Evolutionary conservation across 805 yeast species (phyloP).

Genomic region (Schwanniomyces sp.): DNA sequence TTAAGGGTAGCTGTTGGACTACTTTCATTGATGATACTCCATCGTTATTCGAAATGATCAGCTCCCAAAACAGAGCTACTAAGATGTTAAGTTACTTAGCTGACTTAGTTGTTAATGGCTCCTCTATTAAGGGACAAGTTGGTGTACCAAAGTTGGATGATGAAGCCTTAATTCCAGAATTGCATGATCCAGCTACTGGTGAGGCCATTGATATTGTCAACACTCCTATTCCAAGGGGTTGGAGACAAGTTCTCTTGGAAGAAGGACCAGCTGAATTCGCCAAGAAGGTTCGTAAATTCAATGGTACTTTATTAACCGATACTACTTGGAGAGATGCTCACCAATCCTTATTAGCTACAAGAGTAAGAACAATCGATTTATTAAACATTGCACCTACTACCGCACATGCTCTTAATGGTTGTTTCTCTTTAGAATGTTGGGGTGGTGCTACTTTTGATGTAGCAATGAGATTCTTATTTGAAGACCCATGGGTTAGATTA

Average conservation of each 20-base stretch:
- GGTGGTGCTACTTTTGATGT: slow-evolving; percentile 99
- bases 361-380: slow-evolving; percentile 93
- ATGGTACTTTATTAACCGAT: slow-evolving; percentile 93
- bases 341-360: slow-evolving; percentile 94
- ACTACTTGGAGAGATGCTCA: slow-evolving; percentile 99
- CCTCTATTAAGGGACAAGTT: slow-evolving; percentile 92
- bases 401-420: slow-evolving; percentile 83
- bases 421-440: slow-evolving; percentile 98
- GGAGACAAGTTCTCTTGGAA: slow-evolving; percentile 85
- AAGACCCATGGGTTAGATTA: slow-evolving; percentile 98
- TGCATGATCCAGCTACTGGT: slow-evolving; percentile 63
- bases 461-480: slow-evolving; percentile 96
- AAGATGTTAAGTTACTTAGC: slow-evolving; percentile 88
- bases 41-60: slow-evolving; percentile 87
- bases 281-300: slow-evolving; percentile 74
- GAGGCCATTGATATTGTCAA: slow-evolving; percentile 57
- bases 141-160: slow-evolving; percentile 83
- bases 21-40: slow-evolving; percentile 99
- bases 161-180: slow-evolving; percentile 73
- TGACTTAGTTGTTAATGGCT: slow-evolving; percentile 93
- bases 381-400: slow-evolving; percentile 92
- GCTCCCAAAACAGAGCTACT: slow-evolving; percentile 96
- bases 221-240: slow-evolving; percentile 64
- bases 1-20: slow-evolving; percentile 91
- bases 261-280: slow-evolving; percentile 92